A percentile compares a stretch with the other conserved stretches of the same genome.
These are phyloP conservation scores for Zygoascus biomembranicola DNA, from an alignment of 805 yeast species.

Conservation along the genomic window DNA sequence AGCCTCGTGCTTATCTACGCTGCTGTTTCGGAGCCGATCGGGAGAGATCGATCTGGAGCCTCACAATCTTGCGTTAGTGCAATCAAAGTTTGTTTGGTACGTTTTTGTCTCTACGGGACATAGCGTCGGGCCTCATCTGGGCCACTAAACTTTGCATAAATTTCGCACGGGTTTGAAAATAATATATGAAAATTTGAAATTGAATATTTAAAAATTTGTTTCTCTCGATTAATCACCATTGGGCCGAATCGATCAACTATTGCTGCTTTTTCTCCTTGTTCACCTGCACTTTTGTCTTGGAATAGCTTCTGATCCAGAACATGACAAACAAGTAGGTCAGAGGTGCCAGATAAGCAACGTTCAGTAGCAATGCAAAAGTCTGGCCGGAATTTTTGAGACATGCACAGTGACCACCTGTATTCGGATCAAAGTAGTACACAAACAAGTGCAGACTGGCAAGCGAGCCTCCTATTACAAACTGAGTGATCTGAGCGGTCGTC, in stretches of 20 bases:
- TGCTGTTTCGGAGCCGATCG: too few species aligned
- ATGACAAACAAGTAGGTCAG: constrained; percentile 58
- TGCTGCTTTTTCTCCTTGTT: not conserved
- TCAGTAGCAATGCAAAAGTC: constrained; percentile 53
- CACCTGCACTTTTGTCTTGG: not conserved
- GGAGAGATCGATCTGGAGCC: too few species aligned
- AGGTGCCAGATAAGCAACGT: constrained; percentile 59
- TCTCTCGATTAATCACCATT: too few species aligned
- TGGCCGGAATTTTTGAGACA: constrained; percentile 54
- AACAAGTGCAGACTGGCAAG: constrained; percentile 59
- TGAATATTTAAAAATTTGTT: too few species aligned
- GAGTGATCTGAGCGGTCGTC: constrained; percentile 61
- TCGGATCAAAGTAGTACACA: constrained; percentile 47
- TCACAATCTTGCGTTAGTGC: too few species aligned
- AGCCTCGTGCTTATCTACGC: too few species aligned
- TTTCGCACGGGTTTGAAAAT: too few species aligned
- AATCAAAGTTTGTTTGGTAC: too few species aligned
- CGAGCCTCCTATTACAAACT: constrained; percentile 61
- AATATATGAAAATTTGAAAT: too few species aligned
- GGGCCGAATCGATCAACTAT: not conserved
- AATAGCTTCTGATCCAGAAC: constrained; percentile 44
- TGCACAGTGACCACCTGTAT: constrained; percentile 33
- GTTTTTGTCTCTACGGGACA: too few species aligned
- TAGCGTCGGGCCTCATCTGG: too few species aligned
- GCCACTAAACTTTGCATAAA: too few species aligned